A percentile compares a stretch with the other conserved stretches of the same genome.
phyloP scores from a whole-genome alignment of 1,284 basidiomycete species.

The Moesziomyces sp. region DNA sequence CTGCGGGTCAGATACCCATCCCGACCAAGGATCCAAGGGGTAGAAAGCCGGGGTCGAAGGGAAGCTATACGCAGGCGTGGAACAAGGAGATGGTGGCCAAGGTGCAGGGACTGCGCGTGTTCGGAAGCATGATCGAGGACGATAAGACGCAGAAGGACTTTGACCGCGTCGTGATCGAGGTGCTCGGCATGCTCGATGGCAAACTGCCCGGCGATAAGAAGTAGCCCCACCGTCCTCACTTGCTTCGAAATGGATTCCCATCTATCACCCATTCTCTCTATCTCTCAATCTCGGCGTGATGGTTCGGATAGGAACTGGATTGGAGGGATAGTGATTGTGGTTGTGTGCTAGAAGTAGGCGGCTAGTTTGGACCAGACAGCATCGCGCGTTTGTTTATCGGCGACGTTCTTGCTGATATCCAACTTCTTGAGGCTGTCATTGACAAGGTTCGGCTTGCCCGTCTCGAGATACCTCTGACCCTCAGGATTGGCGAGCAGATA shows the following conservation, averaged over 20 bases:
- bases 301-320: too few relatives aligned
- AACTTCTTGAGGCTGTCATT: constrained; percentile 31
- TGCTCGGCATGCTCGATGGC: constrained; percentile 42
- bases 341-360: constrained; percentile 22
- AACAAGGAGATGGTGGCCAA: constrained; percentile 44
- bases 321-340: too few relatives aligned
- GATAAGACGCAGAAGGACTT: constrained; percentile 47
- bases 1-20: constrained; percentile 27
- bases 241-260: too few relatives aligned
- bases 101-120: constrained; percentile 39
- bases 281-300: too few relatives aligned
- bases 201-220: constrained; percentile 32
- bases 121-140: constrained; percentile 49
- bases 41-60: constrained; percentile 23
- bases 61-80: constrained; percentile 38
- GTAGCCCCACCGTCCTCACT: not conserved
- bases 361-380: constrained; percentile 32
- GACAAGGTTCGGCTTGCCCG: constrained; percentile 43
- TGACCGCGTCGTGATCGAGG: constrained; percentile 29
- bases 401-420: constrained; percentile 28
- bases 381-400: constrained; percentile 9
- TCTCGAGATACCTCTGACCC: constrained; percentile 42
- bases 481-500: constrained; percentile 47
- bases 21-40: constrained; percentile 34
- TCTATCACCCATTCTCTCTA: too few relatives aligned